These are phyloP conservation scores for Saposhnikovia divaricata DNA, from an alignment of 129 eudicot species.

Conservation along the genomic window DNA sequence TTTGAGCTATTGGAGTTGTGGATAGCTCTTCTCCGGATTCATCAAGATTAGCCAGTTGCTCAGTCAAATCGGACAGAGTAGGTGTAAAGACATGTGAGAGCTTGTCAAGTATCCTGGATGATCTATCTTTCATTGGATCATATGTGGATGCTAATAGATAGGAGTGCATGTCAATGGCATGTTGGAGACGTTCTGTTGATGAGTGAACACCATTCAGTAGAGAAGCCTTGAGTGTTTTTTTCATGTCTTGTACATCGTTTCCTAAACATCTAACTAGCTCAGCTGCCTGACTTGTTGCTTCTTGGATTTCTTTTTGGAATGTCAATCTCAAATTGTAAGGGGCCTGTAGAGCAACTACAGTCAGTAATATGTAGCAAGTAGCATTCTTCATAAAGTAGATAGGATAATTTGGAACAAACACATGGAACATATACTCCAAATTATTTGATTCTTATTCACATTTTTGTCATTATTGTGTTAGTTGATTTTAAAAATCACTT, in stretches of 20 bases:
- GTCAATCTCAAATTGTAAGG: constrained; percentile 41
- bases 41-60: constrained; percentile 20
- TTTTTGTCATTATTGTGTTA: background rate
- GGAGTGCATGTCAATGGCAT: constrained; percentile 41
- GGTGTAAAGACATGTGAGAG: constrained; percentile 24
- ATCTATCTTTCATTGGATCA: constrained; percentile 20
- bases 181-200: constrained; percentile 52
- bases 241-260: constrained; percentile 47
- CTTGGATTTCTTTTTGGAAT: constrained; percentile 52
- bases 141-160: constrained; percentile 33
- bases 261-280: constrained; percentile 50
- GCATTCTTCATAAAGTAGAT: background rate
- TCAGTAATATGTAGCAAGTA: background rate
- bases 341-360: constrained; percentile 34
- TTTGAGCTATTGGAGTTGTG: constrained; percentile 14
- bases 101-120: constrained; percentile 19
- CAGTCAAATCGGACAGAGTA: constrained; percentile 22
- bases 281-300: constrained; percentile 55
- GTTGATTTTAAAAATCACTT: background rate
- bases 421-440: background rate
- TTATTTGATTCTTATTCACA: constrained; percentile 3
- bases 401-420: background rate
- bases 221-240: constrained; percentile 29
- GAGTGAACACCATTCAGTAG: constrained; percentile 32
- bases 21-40: constrained; percentile 17